Conservation (phyloP, 768 basidiomycete genomes). For the Pleurotus ostreatus region DNA sequence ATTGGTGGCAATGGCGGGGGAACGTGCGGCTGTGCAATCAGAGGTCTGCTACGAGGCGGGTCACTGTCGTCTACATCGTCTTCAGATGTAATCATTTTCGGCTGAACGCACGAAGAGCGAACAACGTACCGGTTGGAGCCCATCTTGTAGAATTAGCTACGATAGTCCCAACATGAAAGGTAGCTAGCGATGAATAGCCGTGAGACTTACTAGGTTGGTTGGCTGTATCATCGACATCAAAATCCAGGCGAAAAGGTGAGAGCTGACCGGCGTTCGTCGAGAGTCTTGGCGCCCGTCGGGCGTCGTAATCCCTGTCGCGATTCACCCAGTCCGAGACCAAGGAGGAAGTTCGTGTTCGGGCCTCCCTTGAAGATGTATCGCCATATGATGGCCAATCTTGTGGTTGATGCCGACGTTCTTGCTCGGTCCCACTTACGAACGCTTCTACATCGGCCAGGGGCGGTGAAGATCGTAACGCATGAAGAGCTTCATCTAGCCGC, state of each 20-base stretch:
- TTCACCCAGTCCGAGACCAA: not conserved
- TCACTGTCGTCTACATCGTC: no score
- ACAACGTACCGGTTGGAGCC: not conserved
- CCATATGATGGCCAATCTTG: no score
- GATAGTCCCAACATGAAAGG: no score
- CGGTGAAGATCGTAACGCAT: slow-evolving; percentile 25
- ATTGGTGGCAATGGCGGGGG: not conserved
- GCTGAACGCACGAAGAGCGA: not conserved
- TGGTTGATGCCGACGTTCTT: no score
- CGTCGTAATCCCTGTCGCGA: not conserved
- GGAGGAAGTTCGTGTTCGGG: no score
- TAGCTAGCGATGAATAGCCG: no score
- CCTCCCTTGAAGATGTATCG: no score
- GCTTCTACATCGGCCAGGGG: slow-evolving; percentile 16
- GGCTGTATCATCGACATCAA: not conserved
- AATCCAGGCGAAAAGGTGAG: slow-evolving; percentile 2
- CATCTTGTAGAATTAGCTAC: not conserved
- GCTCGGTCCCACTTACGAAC: no score
- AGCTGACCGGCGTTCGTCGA: not conserved
- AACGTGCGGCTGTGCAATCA: not conserved
- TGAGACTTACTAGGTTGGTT: not conserved
- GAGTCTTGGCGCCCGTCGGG: not conserved
- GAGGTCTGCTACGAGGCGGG: not conserved
- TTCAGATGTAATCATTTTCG: no score
- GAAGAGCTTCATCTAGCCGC: slow-evolving; percentile 30